phyloP scores from a whole-genome alignment of 1,139 yeast species.

The Sugiyamaella grinbergsii region DNA sequence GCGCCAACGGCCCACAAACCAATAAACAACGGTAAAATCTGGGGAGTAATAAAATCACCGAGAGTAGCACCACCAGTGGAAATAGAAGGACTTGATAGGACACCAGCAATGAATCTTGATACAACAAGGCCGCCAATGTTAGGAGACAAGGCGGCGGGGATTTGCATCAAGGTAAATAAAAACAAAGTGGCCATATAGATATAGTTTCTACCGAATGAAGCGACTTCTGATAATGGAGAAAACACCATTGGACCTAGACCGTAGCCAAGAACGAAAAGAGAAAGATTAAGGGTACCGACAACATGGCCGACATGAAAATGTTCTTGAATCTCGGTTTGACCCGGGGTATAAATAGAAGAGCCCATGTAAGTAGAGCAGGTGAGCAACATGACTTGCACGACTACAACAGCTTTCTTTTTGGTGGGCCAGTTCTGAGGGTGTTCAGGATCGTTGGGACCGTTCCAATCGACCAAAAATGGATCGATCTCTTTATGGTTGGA shows the following conservation, averaged over 20 bases:
- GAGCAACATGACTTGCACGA: conserved; percentile 48
- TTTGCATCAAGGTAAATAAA: conserved; percentile 57
- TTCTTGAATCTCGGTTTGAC: conserved; percentile 47
- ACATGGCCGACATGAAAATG: conserved; percentile 51
- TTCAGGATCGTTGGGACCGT: conserved; percentile 57
- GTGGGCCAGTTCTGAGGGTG: conserved; percentile 61
- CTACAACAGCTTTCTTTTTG: conserved; percentile 45
- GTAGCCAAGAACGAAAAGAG: conserved; percentile 60
- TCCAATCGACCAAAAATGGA: conserved; percentile 45
- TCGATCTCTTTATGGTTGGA: conserved; percentile 16
- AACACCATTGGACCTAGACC: conserved; percentile 59
- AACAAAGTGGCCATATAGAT: conserved; percentile 57
- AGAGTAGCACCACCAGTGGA: conserved; percentile 88
- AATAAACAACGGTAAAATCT: conserved; percentile 35
- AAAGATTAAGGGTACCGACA: conserved; percentile 52
- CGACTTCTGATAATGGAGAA: conserved; percentile 57
- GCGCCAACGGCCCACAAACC: conserved; percentile 57
- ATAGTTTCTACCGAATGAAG: conserved; percentile 55
- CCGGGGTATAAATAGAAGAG: conserved; percentile 64
- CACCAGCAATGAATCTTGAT: conserved; percentile 76
- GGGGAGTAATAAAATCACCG: conserved; percentile 51
- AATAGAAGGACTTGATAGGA: conserved; percentile 80
- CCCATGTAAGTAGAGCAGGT: conserved; percentile 62
- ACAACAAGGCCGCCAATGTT: conserved; percentile 56
- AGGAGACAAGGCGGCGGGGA: conserved; percentile 50